phyloP scores from a whole-genome alignment of 805 yeast species.

The Cyberlindnera suaveolens region DNA sequence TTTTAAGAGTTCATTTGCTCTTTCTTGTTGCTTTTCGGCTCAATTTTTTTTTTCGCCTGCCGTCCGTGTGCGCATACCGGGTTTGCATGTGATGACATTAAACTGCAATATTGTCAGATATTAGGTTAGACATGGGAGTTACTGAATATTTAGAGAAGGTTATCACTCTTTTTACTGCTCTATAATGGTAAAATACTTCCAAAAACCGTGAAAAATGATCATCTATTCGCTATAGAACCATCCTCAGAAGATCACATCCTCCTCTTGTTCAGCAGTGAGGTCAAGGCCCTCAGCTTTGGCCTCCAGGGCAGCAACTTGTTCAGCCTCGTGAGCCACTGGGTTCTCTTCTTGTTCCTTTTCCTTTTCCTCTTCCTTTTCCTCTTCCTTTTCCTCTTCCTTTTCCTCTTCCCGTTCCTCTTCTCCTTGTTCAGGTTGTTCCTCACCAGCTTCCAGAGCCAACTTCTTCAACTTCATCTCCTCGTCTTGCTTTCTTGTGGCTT shows the following conservation, averaged over 20 bases:
- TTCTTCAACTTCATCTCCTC: conserved; percentile 26
- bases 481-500: conserved; percentile 24
- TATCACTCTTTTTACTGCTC: no score
- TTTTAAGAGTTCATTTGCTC: no score
- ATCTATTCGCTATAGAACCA: not conserved
- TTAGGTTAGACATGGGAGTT: no score
- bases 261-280: conserved; percentile 35
- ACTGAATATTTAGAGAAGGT: no score
- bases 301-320: conserved; percentile 11
- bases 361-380: no score
- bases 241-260: conserved; percentile 38
- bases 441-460: conserved; percentile 18
- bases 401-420: conserved; percentile 11
- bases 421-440: conserved; percentile 9
- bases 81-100: no score
- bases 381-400: conserved; percentile 10
- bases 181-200: no score
- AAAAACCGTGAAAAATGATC: no score
- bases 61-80: no score
- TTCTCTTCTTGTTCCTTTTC: conserved; percentile 12
- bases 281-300: conserved; percentile 16
- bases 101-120: no score
- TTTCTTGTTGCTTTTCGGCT: no score
- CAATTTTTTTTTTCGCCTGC: no score
- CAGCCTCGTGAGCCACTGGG: conserved; percentile 13